A percentile compares a stretch with the other conserved stretches of the same genome.
Conservation (phyloP, 768 basidiomycete genomes). For the Tubosaeta sp. region DNA sequence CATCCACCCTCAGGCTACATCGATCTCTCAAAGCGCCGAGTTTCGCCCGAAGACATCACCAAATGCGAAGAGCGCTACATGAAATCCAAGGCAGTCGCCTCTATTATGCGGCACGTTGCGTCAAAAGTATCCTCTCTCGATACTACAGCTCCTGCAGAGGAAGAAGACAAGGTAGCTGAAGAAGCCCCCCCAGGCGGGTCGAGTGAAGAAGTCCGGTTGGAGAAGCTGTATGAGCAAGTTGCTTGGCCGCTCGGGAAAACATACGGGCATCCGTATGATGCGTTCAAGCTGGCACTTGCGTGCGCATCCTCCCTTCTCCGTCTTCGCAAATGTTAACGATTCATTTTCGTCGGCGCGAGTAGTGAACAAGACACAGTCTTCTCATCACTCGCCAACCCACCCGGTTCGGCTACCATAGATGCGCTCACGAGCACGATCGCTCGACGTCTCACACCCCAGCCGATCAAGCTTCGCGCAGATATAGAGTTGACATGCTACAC, state of each 20-base stretch:
- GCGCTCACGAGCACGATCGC: slow-evolving; percentile 83
- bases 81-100: slow-evolving; percentile 95
- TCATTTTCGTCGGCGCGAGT: neutral
- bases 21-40: slow-evolving; percentile 96
- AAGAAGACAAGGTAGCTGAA: slow-evolving; percentile 24
- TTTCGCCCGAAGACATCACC: slow-evolving; percentile 96
- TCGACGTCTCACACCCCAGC: slow-evolving; percentile 92
- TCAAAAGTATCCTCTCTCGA: slow-evolving; percentile 62
- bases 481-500: slow-evolving; percentile 97
- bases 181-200: slow-evolving; percentile 26
- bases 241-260: slow-evolving; percentile 91
- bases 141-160: slow-evolving; percentile 25
- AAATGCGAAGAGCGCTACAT: slow-evolving; percentile 98
- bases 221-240: slow-evolving; percentile 84
- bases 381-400: slow-evolving; percentile 54
- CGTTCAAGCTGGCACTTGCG: slow-evolving; percentile 96
- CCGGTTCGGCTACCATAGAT: slow-evolving; percentile 52
- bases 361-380: slow-evolving; percentile 84
- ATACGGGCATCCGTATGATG: slow-evolving; percentile 95
- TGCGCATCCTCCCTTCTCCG: slow-evolving; percentile 36
- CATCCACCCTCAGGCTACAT: slow-evolving; percentile 71
- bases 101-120: slow-evolving; percentile 87
- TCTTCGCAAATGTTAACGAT: slow-evolving; percentile 17
- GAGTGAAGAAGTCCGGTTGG: slow-evolving; percentile 77
- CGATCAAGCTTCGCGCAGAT: slow-evolving; percentile 97